Percentiles rank a stretch among this genome's conserved stretches.
These are phyloP conservation scores for Nannochloropsis oceanica DNA, from an alignment of 108 stramenopile genomes.

Conservation along the genomic window DNA sequence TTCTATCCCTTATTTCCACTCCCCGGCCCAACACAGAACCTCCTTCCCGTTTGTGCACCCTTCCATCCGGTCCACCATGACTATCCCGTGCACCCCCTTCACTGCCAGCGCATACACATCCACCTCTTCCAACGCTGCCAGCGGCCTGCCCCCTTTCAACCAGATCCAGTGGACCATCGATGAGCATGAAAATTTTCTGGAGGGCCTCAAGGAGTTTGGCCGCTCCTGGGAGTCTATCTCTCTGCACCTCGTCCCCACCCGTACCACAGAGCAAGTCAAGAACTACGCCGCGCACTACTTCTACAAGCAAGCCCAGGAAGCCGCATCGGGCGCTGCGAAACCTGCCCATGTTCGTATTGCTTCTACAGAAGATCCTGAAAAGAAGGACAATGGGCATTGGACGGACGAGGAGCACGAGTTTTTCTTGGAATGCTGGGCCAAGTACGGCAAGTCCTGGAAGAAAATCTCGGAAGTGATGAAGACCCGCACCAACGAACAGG, in stretches of 20 bases:
- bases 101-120: no score
- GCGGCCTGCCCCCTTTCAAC: no score
- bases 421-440: background rate
- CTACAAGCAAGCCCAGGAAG: background rate
- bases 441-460: slow-evolving; percentile 15
- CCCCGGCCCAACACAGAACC: no score
- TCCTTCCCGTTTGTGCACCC: no score
- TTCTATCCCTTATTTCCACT: no score
- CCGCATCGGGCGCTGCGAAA: background rate
- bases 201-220: background rate
- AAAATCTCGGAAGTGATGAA: slow-evolving; percentile 9
- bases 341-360: background rate
- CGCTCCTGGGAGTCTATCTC: background rate
- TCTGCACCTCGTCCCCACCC: background rate
- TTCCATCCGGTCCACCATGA: no score
- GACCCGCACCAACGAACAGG: slow-evolving; percentile 15
- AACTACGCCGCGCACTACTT: background rate
- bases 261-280: background rate
- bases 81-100: no score
- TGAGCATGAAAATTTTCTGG: background rate
- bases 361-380: background rate
- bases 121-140: no score
- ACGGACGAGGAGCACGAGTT: slow-evolving; percentile 22
- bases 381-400: slow-evolving; percentile 6
- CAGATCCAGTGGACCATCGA: background rate